These are phyloP conservation scores for Cylindrotheca closterium DNA, from an alignment of 108 stramenopile genomes.

Conservation along the genomic window DNA sequence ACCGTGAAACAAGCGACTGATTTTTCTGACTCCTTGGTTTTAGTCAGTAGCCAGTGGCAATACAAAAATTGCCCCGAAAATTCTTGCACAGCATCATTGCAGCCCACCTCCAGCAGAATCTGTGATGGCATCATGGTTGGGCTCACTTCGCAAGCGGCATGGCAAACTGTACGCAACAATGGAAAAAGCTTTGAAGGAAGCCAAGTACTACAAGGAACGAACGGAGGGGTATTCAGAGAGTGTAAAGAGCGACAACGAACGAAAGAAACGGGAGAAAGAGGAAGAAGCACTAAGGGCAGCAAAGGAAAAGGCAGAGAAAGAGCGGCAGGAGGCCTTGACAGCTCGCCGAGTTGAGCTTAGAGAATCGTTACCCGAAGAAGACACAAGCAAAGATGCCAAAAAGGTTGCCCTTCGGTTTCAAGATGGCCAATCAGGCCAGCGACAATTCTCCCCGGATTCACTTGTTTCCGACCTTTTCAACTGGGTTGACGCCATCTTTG, in stretches of 20 bases:
- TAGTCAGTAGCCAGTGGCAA: not conserved
- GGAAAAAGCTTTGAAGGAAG: constrained; percentile 54
- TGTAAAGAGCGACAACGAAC: constrained; percentile 47
- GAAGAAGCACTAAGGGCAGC: constrained; percentile 37
- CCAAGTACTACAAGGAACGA: constrained; percentile 52
- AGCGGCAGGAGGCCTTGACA: constrained; percentile 38
- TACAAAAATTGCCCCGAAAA: constrained; percentile 7
- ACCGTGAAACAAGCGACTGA: not conserved
- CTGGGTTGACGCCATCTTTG: constrained; percentile 77
- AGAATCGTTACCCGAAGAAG: constrained; percentile 57
- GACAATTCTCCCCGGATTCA: constrained; percentile 53
- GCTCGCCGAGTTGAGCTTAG: constrained; percentile 45
- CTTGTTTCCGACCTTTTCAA: constrained; percentile 64
- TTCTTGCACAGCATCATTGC: constrained; percentile 82
- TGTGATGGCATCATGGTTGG: constrained; percentile 62
- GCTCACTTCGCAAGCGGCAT: constrained; percentile 66
- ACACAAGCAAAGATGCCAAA: constrained; percentile 45
- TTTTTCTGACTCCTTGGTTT: not conserved
- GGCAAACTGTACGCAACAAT: constrained; percentile 59
- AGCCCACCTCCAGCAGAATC: constrained; percentile 64
- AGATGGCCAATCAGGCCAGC: constrained; percentile 42
- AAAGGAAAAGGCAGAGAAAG: constrained; percentile 31
- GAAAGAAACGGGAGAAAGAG: constrained; percentile 37
- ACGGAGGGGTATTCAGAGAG: constrained; percentile 56
- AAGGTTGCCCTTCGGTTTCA: constrained; percentile 69